Base-by-base conservation (phyloP, 2,329 filamentous ascomycete genomes). In the Aureobasidium vineae region DNA sequence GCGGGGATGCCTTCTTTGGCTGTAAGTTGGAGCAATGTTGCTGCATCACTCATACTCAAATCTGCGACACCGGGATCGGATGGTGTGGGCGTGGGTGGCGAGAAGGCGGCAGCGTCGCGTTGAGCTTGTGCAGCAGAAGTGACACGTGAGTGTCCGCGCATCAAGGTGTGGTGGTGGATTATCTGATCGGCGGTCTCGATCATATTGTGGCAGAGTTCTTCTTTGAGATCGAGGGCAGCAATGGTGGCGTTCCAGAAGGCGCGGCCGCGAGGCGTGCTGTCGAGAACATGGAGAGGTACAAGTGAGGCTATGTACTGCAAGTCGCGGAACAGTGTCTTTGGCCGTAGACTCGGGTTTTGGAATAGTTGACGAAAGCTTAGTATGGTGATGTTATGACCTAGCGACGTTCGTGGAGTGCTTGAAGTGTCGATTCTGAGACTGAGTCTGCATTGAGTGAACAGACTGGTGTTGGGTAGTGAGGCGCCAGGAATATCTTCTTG, bases 201-300 rank as follows among this genome's bases (percentile, higher is more conserved):
- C 86, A 90, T 96, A 61, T 90, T 91, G 54, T 88, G 86, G 77
- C 91, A 94, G 5, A 95, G 88, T 70, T 97, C 92, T 70, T 91
- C 88, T 77, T 97, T 98, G 63, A 97, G 84, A 41, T 88, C 86
- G n/a, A 97, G 82, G 1, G 94, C 92, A 0, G 95, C 94, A 6
- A 97, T 84, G 0, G 91, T 92, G 31, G 92, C 90, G 72, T 97
- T 91, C 85, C 92, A 91, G 75, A 98, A 98, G 0, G 93, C 91
- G 71, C 92, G 95, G 45, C 86, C 83, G 61, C 82, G 80, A 16
- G 72, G 63, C 19, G 84, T 82, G 71, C 84, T 83, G 75, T 86
- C 85, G 15, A 88, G 77, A 50, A 83, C 82, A 13, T 83, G 79
- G 5, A 82, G 79, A 0, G 86, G 84, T 4, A 87, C 80, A 68